A percentile compares a stretch with the other conserved stretches of the same genome.
Conservation (phyloP, 257 asterid species). For the Haberlea rhodopensis region DNA sequence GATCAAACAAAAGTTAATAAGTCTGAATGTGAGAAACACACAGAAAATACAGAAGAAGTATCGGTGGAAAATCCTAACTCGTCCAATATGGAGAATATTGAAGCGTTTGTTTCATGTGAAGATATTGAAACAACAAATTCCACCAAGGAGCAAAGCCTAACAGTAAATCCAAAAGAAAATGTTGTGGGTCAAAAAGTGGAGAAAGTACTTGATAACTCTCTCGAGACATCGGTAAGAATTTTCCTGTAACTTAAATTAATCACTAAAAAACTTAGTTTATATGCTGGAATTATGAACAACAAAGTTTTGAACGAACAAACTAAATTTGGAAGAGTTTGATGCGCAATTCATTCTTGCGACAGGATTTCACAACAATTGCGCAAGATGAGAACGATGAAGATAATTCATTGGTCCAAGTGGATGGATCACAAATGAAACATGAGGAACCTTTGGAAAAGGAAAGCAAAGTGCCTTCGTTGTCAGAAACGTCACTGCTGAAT, state of each 20-base stretch:
- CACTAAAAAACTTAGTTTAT: neutral
- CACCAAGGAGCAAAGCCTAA: neutral
- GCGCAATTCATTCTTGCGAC: neutral
- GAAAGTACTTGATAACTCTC: too few species aligned
- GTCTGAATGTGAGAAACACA: neutral
- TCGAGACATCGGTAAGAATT: neutral
- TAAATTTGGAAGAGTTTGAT: neutral
- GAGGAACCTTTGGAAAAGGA: slow-evolving; percentile 21
- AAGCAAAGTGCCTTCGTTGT: slow-evolving; percentile 11
- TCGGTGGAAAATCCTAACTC: slow-evolving; percentile 1
- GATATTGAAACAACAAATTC: neutral
- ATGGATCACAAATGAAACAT: slow-evolving; percentile 23
- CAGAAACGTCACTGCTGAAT: slow-evolving; percentile 25
- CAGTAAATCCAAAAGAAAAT: neutral
- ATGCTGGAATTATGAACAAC: neutral
- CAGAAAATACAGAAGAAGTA: slow-evolving; percentile 1
- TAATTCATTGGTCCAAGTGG: slow-evolving; percentile 23
- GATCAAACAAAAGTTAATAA: neutral
- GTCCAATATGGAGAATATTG: neutral
- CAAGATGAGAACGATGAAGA: slow-evolving; percentile 21
- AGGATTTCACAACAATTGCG: neutral
- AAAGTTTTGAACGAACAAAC: neutral
- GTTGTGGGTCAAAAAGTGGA: too few species aligned
- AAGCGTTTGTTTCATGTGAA: slow-evolving; percentile 1
- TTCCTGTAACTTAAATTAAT: neutral